Evolutionary conservation across 495 filamentous ascomycete genomes (phyloP), one percentile per base, ranked within the genome.

Genomic region (Tuber indicum): DNA sequence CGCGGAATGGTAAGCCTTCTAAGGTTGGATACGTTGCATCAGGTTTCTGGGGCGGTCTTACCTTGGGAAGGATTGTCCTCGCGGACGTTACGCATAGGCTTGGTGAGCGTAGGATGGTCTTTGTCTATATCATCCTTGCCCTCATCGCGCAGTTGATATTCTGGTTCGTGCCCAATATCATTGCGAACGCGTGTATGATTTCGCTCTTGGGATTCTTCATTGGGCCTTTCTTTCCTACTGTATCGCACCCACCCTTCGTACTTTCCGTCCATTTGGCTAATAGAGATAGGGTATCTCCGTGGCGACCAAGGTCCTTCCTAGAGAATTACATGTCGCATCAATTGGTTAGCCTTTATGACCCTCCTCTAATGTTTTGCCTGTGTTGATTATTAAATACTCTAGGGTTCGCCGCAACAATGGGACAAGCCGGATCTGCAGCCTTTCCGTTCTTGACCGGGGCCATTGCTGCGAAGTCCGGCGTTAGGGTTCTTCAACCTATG

Each of bases 31-130:
- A 94, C 82, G 92, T 95, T 5, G 94, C 92, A 36, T 86, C 92
- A 0, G 93, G 92, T 7, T 96, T 94, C 84, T 94, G 93, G 93
- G 92, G 84, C 14, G 92, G 92, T 70, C 92, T 96, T 75, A 93
- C 91, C 5, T 81, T 91, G 0, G 92, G 93, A 1, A 87, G 93
- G 2, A 91, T 94, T 82, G 76, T 89, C 3, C 86, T 96, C 52
- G 88, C 89, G 17, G 88, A 89, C 32, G 85, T 89, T 0, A 91
- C 91, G 0, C 87, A 89, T 75, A 86, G 85, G 12, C 77, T 94
- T 32, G 93, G 92, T 42, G 92, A 95, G 84, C 91, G 90, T 79
- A 72, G 80, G 1, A 90, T 91, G 81, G 91, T 94, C 23, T 87
- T 89, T 77, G 78, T 85, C 19, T 86, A 93, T 72, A 86, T 89